Conservation (phyloP, 2,329 filamentous ascomycete genomes). For the Cylindrodendrum hubeiense region DNA sequence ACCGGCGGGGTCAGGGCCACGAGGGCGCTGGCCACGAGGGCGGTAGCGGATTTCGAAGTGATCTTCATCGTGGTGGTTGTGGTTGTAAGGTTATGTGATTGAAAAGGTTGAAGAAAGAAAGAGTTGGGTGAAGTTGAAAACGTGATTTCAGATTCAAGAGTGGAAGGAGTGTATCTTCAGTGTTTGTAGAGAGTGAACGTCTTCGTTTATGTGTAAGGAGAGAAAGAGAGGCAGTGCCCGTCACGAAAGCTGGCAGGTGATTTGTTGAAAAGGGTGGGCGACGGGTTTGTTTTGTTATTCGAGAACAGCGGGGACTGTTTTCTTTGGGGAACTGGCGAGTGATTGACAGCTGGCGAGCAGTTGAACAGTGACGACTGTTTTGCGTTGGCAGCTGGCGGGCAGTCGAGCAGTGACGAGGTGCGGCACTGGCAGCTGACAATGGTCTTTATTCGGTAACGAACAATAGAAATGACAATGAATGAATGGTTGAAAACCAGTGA, state of each 20-base stretch:
- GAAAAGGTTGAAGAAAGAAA: slow-evolving; percentile 10
- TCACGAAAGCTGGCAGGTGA: slow-evolving; percentile 27
- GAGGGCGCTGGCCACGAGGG: slow-evolving; percentile 43
- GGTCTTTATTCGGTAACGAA: slow-evolving; percentile 14
- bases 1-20: slow-evolving; percentile 48
- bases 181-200: slow-evolving; percentile 32
- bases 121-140: slow-evolving; percentile 25
- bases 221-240: slow-evolving; percentile 30
- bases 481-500: slow-evolving; percentile 6
- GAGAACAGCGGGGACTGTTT: slow-evolving; percentile 32
- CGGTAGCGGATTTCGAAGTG: slow-evolving; percentile 28
- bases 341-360: slow-evolving; percentile 36
- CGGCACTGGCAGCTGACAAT: slow-evolving; percentile 2
- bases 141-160: slow-evolving; percentile 13
- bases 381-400: not conserved
- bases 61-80: slow-evolving; percentile 38
- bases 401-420: slow-evolving; percentile 31
- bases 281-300: slow-evolving; percentile 25
- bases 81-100: slow-evolving; percentile 13
- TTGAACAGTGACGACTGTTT: not conserved
- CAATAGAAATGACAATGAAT: slow-evolving; percentile 9
- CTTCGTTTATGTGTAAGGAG: slow-evolving; percentile 33
- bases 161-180: slow-evolving; percentile 25
- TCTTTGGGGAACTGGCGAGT: slow-evolving; percentile 16
- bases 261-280: slow-evolving; percentile 21